phyloP scores from a whole-genome alignment of 192 early-diverging fungal species.

The Lunasporangiospora selenospora region DNA sequence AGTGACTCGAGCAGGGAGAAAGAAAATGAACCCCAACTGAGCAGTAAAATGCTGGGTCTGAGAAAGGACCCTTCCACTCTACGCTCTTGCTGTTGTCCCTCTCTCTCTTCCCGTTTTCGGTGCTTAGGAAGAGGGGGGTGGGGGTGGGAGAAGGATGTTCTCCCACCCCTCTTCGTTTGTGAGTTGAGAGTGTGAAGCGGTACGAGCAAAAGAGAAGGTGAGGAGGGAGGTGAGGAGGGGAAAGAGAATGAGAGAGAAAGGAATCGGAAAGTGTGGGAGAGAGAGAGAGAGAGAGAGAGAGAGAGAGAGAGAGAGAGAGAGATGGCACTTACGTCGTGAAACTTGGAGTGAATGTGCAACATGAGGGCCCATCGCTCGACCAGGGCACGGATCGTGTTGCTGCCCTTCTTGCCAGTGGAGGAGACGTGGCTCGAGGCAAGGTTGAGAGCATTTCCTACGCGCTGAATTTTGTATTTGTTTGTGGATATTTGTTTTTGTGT shows the following conservation, averaged over 20 bases:
- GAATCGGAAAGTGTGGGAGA: neutral
- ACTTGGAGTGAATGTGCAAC: slow-evolving; percentile 38
- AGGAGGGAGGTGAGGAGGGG: neutral
- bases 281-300: neutral
- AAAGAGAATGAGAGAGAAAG: neutral
- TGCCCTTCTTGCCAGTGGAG: slow-evolving; percentile 20
- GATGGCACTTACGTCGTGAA: slow-evolving; percentile 32
- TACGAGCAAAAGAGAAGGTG: neutral
- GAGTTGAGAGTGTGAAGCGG: too few relatives aligned
- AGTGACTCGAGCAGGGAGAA: too few relatives aligned
- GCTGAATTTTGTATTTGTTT: too few relatives aligned
- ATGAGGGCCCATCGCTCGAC: slow-evolving; percentile 40
- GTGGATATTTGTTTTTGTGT: too few relatives aligned
- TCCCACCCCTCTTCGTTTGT: too few relatives aligned
- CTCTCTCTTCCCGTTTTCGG: too few relatives aligned
- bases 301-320: neutral
- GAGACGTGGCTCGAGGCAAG: slow-evolving; percentile 15
- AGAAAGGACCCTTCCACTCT: too few relatives aligned
- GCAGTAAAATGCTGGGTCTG: too few relatives aligned
- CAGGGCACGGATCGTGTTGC: slow-evolving; percentile 29
- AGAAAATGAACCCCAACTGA: slow-evolving; percentile 1
- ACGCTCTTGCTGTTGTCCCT: too few relatives aligned
- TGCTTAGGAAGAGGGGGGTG: too few relatives aligned
- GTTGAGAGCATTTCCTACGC: slow-evolving; percentile 42
- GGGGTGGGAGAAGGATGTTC: neutral